Conservation (phyloP, 768 basidiomycete genomes). For the Agaricus blazei region DNA sequence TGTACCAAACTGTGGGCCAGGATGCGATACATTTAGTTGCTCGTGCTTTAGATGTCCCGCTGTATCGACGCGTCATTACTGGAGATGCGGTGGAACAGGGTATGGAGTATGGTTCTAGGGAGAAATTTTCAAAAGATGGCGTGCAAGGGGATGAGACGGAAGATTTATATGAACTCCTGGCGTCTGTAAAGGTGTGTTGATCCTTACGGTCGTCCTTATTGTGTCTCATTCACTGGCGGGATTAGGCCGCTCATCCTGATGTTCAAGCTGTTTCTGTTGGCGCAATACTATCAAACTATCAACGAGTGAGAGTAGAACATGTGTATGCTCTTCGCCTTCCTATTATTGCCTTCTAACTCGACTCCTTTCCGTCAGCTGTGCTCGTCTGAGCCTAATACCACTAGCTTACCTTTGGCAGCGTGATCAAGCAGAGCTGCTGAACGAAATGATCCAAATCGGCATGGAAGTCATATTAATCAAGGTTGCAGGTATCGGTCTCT, state of each 20-base stretch:
- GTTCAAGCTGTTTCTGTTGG: conserved; percentile 88
- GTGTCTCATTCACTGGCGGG: not conserved
- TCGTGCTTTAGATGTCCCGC: conserved; percentile 76
- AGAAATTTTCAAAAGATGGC: conserved; percentile 36
- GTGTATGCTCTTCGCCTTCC: conserved; percentile 57
- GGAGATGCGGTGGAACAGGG: conserved; percentile 80
- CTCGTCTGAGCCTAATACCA: conserved; percentile 71
- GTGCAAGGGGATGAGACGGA: conserved; percentile 91
- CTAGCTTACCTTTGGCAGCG: conserved; percentile 94
- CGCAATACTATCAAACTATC: conserved; percentile 96
- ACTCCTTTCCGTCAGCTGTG: conserved; percentile 49
- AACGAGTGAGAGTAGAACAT: conserved; percentile 95
- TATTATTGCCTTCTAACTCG: not conserved
- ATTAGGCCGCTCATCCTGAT: conserved; percentile 60
- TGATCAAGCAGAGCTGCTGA: conserved; percentile 77
- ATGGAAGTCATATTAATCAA: conserved; percentile 88
- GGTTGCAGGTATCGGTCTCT: conserved; percentile 90
- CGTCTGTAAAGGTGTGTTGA: conserved; percentile 64
- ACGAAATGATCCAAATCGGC: conserved; percentile 79
- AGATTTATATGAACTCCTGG: conserved; percentile 74
- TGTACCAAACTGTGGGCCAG: conserved; percentile 99
- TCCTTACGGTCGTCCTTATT: not conserved
- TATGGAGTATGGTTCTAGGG: conserved; percentile 78
- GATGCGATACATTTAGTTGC: conserved; percentile 88
- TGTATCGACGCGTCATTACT: conserved; percentile 76